Percentiles rank a stretch among this genome's conserved stretches.
Evolutionary conservation across 2,329 filamentous ascomycete species (phyloP).

Genomic region (Ceratocystis albifundus): DNA sequence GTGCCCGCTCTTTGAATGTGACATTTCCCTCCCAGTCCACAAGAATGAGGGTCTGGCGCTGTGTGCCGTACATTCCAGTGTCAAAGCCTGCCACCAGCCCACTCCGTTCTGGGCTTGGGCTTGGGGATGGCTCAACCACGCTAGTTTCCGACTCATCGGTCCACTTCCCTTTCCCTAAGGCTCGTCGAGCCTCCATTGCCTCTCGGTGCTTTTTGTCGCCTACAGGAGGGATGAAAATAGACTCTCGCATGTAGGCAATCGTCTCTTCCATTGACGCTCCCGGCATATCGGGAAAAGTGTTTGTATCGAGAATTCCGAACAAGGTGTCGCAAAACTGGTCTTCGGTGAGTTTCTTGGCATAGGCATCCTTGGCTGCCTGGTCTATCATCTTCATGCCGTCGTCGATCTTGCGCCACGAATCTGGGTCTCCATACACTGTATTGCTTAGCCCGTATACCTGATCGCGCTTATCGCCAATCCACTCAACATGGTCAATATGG

Average conservation of each 20-base stretch:
- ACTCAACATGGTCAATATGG: constrained; percentile 43
- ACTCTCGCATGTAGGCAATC: constrained; percentile 43
- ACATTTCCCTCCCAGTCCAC: constrained; percentile 53
- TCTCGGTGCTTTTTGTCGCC: constrained; percentile 38
- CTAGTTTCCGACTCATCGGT: constrained; percentile 25
- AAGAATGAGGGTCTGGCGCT: constrained; percentile 51
- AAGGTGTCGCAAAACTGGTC: constrained; percentile 41
- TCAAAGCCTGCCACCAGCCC: constrained; percentile 38
- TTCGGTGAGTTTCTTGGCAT: constrained; percentile 33
- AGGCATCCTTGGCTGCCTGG: constrained; percentile 34
- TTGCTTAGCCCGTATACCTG: constrained; percentile 52
- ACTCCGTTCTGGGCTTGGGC: neutral
- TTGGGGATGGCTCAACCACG: too few species aligned
- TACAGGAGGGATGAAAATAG: constrained; percentile 50
- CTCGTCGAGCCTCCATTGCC: constrained; percentile 36
- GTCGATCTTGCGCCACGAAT: constrained; percentile 51
- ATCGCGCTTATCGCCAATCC: constrained; percentile 42
- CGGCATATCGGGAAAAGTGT: constrained; percentile 41
- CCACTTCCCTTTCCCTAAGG: constrained; percentile 27
- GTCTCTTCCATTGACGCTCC: constrained; percentile 40
- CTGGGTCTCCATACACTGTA: constrained; percentile 42
- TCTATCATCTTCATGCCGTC: constrained; percentile 39
- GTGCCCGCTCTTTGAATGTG: constrained; percentile 46
- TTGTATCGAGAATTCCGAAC: constrained; percentile 44
- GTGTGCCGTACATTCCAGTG: constrained; percentile 52